Percentiles rank a stretch among this genome's conserved stretches.
phyloP scores from a whole-genome alignment of 805 yeast genomes.

The Candida wancherniae region DNA sequence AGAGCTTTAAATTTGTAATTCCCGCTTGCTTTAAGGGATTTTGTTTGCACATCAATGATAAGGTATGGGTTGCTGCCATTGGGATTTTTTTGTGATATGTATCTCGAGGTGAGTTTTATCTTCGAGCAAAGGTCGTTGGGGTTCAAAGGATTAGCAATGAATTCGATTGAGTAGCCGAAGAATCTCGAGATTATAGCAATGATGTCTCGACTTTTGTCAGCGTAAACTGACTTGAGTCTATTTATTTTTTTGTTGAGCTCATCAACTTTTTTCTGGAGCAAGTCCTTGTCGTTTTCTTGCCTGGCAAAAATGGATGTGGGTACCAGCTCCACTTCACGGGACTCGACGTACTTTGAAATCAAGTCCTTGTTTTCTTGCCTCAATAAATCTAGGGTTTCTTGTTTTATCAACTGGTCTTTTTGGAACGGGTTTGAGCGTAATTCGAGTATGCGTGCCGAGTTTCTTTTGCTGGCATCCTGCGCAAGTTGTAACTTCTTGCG shows the following conservation, averaged over 20 bases:
- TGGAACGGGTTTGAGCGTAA: slow-evolving; percentile 61
- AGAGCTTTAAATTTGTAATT: slow-evolving; percentile 31
- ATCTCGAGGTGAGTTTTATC: slow-evolving; percentile 51
- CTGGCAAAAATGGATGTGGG: slow-evolving; percentile 66
- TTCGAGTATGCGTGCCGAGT: slow-evolving; percentile 47
- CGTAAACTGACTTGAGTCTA: slow-evolving; percentile 54
- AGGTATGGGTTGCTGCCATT: slow-evolving; percentile 36
- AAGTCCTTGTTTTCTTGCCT: slow-evolving; percentile 57
- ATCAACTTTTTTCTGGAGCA: slow-evolving; percentile 43
- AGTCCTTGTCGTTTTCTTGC: slow-evolving; percentile 48
- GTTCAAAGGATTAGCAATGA: slow-evolving; percentile 43
- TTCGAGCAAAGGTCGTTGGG: slow-evolving; percentile 46
- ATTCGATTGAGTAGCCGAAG: slow-evolving; percentile 71
- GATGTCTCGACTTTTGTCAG: slow-evolving; percentile 66
- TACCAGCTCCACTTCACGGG: slow-evolving; percentile 27
- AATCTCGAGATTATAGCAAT: slow-evolving; percentile 60
- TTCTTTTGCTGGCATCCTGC: slow-evolving; percentile 16
- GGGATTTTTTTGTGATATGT: slow-evolving; percentile 19
- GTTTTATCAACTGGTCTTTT: slow-evolving; percentile 57
- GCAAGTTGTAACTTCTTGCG: slow-evolving; percentile 31
- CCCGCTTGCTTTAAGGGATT: slow-evolving; percentile 51
- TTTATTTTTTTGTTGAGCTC: slow-evolving; percentile 47
- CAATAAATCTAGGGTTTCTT: slow-evolving; percentile 45
- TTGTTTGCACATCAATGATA: slow-evolving; percentile 51
- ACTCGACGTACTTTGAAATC: slow-evolving; percentile 24